phyloP scores from a whole-genome alignment of 805 yeast genomes.

The Helenozyma rhizophorensis region DNA sequence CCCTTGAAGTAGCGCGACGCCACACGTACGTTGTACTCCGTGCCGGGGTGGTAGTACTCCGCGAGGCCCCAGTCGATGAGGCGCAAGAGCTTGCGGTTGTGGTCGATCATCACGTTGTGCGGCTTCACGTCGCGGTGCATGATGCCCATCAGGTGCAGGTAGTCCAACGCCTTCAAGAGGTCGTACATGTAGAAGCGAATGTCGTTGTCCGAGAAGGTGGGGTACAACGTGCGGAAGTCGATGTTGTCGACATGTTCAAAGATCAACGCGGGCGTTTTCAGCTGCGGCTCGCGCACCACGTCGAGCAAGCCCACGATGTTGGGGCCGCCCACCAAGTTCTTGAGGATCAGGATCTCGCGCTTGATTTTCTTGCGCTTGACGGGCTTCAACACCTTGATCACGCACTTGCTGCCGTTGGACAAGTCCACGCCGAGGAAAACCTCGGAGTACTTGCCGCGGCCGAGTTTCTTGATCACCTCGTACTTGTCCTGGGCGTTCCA shows the following conservation, averaged over 20 bases:
- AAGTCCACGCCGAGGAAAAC: constrained; percentile 82
- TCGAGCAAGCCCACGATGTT: constrained; percentile 75
- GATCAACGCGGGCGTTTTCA: constrained; percentile 80
- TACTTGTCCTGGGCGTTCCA: constrained; percentile 88
- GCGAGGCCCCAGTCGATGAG: constrained; percentile 96
- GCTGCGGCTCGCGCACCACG: constrained; percentile 73
- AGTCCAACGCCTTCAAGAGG: constrained; percentile 78
- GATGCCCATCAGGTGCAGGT: constrained; percentile 90
- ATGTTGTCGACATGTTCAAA: constrained; percentile 82
- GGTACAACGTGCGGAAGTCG: constrained; percentile 77
- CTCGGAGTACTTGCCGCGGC: constrained; percentile 92
- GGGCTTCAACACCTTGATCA: constrained; percentile 88
- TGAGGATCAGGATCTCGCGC: constrained; percentile 82
- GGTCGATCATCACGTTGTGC: constrained; percentile 94
- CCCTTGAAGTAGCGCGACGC: constrained; percentile 93
- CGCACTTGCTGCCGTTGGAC: constrained; percentile 58
- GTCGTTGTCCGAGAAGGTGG: constrained; percentile 70
- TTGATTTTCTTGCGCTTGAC: constrained; percentile 88
- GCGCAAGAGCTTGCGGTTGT: constrained; percentile 60
- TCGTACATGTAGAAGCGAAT: constrained; percentile 81
- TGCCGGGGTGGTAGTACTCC: constrained; percentile 86
- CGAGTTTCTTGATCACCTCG: constrained; percentile 79
- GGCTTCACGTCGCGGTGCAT: constrained; percentile 97
- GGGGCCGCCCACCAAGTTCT: constrained; percentile 81
- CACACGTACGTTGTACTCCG: constrained; percentile 87